Percentiles rank a stretch among this genome's conserved stretches.
Evolutionary conservation across 768 basidiomycete species (phyloP).

Genomic region (Guyanaporus albipodus): DNA sequence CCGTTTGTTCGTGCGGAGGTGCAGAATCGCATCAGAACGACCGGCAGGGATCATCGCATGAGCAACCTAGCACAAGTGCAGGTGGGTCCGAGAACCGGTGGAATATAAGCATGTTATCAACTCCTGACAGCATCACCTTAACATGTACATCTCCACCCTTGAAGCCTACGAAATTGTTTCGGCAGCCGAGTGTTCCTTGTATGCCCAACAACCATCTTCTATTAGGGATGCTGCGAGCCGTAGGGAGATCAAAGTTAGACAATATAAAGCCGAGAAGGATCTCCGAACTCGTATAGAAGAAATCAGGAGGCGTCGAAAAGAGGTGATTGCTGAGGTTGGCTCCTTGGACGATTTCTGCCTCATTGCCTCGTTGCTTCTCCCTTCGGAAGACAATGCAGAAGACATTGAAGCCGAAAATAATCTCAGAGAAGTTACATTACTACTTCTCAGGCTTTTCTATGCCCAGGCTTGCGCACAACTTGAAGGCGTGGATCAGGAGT

Average conservation of each 20-base stretch:
- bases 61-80: constrained; percentile 49
- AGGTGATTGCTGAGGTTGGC: constrained; percentile 32
- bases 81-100: constrained; percentile 40
- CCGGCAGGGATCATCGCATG: constrained; percentile 56
- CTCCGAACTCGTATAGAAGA: constrained; percentile 63
- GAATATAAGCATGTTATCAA: constrained; percentile 1
- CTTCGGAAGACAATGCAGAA: constrained; percentile 36
- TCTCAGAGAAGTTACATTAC: constrained; percentile 60
- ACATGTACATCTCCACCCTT: constrained; percentile 44
- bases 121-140: constrained; percentile 44
- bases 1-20: constrained; percentile 67
- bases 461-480: constrained; percentile 65
- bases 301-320: constrained; percentile 51
- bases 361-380: constrained; percentile 58
- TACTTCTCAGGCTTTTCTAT: constrained; percentile 72
- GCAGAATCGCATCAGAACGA: constrained; percentile 53
- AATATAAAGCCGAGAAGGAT: constrained; percentile 84
- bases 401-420: constrained; percentile 62
- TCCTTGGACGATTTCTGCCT: constrained; percentile 55
- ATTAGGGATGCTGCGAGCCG: constrained; percentile 63
- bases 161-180: constrained; percentile 67
- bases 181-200: constrained; percentile 53
- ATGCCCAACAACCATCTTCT: constrained; percentile 44
- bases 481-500: constrained; percentile 66
- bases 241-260: constrained; percentile 86